Percentiles rank a stretch among this genome's conserved stretches.
Conservation (phyloP, 805 yeast species). For the Citeromyces matritensis region DNA sequence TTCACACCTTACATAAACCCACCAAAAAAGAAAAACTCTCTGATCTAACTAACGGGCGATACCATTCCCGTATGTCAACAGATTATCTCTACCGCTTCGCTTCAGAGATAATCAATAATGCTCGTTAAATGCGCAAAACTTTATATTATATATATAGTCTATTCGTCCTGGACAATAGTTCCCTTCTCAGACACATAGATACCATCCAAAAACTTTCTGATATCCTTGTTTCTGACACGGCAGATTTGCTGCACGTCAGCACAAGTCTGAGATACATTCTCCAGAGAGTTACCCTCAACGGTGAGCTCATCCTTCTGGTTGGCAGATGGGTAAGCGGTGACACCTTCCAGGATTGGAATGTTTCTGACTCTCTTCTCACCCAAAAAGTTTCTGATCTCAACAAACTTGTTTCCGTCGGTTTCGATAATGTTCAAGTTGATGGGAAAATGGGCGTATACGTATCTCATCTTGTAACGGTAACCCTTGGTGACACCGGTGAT, state of each 20-base stretch:
- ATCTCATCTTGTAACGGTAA: conserved; percentile 99
- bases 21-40: too few species aligned
- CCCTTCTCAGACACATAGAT: conserved; percentile 97
- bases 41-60: too few species aligned
- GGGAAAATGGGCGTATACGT: conserved; percentile 99
- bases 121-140: too few species aligned
- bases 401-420: conserved; percentile 54
- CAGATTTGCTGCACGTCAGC: conserved; percentile 97
- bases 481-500: conserved; percentile 98
- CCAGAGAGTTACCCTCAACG: conserved; percentile 89
- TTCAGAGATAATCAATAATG: neutral
- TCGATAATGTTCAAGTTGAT: conserved; percentile 90
- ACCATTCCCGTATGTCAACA: too few species aligned
- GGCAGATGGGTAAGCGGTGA: conserved; percentile 65
- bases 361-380: conserved; percentile 97
- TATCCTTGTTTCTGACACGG: conserved; percentile 99
- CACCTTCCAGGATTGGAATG: conserved; percentile 82
- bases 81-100: too few species aligned
- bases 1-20: too few species aligned
- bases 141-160: too few species aligned
- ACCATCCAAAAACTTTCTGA: conserved; percentile 99
- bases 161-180: conserved; percentile 28
- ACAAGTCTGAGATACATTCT: conserved; percentile 95
- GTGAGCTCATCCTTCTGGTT: conserved; percentile 89
- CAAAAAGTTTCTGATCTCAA: conserved; percentile 98